These are phyloP conservation scores for Gliomastix tumulicola DNA, from an alignment of 2,329 filamentous ascomycete species.

Conservation along the genomic window DNA sequence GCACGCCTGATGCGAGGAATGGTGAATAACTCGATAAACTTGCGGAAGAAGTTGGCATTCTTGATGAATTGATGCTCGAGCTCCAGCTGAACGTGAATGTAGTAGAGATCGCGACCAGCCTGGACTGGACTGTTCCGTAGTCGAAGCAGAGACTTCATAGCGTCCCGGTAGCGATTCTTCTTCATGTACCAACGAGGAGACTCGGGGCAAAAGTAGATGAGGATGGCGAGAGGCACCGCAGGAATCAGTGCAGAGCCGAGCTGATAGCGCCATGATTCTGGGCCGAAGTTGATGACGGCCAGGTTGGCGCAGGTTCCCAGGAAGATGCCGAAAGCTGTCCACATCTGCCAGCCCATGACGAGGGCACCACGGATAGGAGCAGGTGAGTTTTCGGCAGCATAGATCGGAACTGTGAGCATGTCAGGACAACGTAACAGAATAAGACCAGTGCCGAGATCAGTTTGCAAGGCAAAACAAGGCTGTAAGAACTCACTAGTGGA, in stretches of 20 bases:
- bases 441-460: too few relatives aligned
- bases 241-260: conserved; percentile 58
- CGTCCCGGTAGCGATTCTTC: conserved; percentile 54
- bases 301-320: conserved; percentile 55
- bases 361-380: conserved; percentile 65
- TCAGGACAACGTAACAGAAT: too few relatives aligned
- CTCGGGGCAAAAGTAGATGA: conserved; percentile 61
- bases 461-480: too few relatives aligned
- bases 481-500: too few relatives aligned
- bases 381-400: conserved; percentile 67
- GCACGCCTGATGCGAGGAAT: conserved; percentile 65
- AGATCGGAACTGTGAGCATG: conserved; percentile 58
- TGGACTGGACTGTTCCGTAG: conserved; percentile 50
- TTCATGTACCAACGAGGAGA: conserved; percentile 62
- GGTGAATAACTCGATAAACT: conserved; percentile 61
- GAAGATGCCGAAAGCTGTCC: conserved; percentile 57
- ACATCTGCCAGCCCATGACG: conserved; percentile 77
- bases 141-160: conserved; percentile 46
- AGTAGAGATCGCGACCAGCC: conserved; percentile 55
- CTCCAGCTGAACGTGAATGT: conserved; percentile 57
- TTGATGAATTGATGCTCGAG: conserved; percentile 46
- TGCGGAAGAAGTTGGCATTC: conserved; percentile 49
- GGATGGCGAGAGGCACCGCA: conserved; percentile 44
- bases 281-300: conserved; percentile 26
- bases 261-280: conserved; percentile 52